These are phyloP conservation scores for Zizania palustris DNA, from an alignment of 202 grass and related monocot species.

Conservation along the genomic window DNA sequence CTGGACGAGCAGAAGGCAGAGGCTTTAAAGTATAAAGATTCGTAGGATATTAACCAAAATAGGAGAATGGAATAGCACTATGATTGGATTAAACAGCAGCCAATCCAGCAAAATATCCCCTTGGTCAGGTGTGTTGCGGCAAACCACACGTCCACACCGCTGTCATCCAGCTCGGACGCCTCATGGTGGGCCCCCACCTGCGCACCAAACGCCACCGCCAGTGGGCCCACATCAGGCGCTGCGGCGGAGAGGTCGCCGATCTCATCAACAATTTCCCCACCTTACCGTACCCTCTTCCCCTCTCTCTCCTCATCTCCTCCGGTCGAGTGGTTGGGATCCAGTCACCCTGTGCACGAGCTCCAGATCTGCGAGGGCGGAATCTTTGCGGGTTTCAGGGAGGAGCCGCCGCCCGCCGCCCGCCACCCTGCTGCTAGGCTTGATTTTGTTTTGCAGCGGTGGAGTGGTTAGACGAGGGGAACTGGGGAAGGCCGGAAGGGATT, in stretches of 20 bases:
- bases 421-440: background rate
- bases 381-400: background rate
- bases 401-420: background rate
- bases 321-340: conserved; percentile 32
- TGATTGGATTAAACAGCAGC: background rate
- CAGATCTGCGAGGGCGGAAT: conserved; percentile 44
- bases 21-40: no score
- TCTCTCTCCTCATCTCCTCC: background rate
- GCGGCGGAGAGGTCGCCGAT: background rate
- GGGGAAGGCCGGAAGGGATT: conserved; percentile 15
- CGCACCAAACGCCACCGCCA: background rate
- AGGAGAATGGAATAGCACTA: background rate
- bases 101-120: no score
- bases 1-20: no score
- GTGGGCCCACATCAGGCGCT: no score
- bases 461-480: conserved; percentile 13
- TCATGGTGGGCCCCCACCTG: background rate
- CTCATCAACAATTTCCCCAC: conserved; percentile 74
- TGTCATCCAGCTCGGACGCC: conserved; percentile 38
- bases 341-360: conserved; percentile 40
- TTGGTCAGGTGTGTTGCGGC: background rate
- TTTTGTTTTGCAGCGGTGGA: conserved; percentile 25
- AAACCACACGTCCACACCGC: background rate
- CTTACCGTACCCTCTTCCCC: conserved; percentile 41
- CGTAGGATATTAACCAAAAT: background rate